Evolutionary conservation across 2,329 filamentous ascomycete genomes (phyloP).

Genomic region (Diplodia intermedia): DNA sequence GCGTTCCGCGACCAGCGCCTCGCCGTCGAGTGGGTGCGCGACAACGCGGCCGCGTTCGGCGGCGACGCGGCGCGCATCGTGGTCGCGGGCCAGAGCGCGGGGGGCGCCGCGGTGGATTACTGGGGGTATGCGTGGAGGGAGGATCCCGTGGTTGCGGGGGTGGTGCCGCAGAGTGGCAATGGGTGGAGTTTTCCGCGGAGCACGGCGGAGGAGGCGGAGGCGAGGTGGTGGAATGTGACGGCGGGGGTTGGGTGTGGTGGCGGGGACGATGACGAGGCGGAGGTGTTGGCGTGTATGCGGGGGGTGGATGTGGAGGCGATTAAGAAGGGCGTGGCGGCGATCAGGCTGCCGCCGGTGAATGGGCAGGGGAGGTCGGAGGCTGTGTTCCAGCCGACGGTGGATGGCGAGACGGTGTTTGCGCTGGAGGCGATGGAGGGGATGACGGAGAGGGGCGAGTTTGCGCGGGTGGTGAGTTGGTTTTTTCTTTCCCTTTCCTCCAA

Average conservation of each 20-base stretch:
- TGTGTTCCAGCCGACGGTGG: slow-evolving; percentile 31
- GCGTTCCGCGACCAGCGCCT: slow-evolving; percentile 49
- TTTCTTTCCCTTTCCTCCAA: too few species aligned
- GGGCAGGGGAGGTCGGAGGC: slow-evolving; percentile 35
- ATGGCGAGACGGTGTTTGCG: background rate
- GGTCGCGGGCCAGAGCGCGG: slow-evolving; percentile 38
- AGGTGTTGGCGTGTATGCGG: slow-evolving; percentile 48
- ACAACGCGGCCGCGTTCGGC: slow-evolving; percentile 53
- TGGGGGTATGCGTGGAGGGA: slow-evolving; percentile 56
- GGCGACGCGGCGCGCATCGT: slow-evolving; percentile 55
- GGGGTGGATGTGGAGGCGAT: slow-evolving; percentile 38
- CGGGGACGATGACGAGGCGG: slow-evolving; percentile 37
- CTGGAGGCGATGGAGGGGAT: background rate
- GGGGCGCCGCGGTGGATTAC: slow-evolving; percentile 48
- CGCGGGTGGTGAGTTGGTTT: background rate
- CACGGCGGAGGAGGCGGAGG: slow-evolving; percentile 39
- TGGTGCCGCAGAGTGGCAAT: slow-evolving; percentile 59
- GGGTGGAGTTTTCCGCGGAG: slow-evolving; percentile 44
- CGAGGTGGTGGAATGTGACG: slow-evolving; percentile 48
- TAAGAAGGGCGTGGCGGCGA: slow-evolving; percentile 39
- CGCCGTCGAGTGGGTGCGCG: slow-evolving; percentile 50
- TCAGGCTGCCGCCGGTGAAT: slow-evolving; percentile 38
- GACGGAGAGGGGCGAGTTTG: slow-evolving; percentile 10
- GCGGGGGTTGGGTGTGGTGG: slow-evolving; percentile 45
- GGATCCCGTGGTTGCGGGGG: slow-evolving; percentile 58